Conservation (phyloP, 306 rosid species). For the Begonia masoniana region DNA sequence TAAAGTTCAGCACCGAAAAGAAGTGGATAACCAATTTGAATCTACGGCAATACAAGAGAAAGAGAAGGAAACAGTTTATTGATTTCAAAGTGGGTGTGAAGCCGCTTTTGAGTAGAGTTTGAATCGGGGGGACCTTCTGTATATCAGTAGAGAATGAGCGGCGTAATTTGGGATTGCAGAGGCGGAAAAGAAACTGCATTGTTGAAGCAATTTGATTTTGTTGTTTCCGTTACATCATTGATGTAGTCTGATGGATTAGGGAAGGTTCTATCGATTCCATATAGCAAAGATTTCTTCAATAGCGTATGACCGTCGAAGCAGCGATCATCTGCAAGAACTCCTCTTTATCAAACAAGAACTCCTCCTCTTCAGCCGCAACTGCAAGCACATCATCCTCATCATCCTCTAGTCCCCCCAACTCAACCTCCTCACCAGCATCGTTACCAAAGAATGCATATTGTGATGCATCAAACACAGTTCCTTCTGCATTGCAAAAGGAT, state of each 20-base stretch:
- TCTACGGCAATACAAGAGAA: constrained; percentile 40
- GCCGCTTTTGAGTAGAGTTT: constrained; percentile 47
- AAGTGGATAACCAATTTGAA: constrained; percentile 32
- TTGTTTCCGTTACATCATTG: too few relatives aligned
- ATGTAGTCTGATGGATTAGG: too few relatives aligned
- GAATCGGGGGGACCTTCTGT: constrained; percentile 17
- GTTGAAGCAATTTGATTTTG: too few relatives aligned
- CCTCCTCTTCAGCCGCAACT: constrained; percentile 65
- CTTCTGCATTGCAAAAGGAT: constrained; percentile 22
- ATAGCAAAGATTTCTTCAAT: too few relatives aligned
- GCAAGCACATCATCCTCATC: constrained; percentile 27
- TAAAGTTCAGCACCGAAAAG: constrained; percentile 32
- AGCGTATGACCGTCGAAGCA: too few relatives aligned
- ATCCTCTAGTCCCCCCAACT: constrained; percentile 80
- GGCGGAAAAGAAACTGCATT: constrained; percentile 6
- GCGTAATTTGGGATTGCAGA: constrained; percentile 2
- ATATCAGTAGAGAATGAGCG: constrained; percentile 1
- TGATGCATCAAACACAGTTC: constrained; percentile 67
- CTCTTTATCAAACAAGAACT: constrained; percentile 54
- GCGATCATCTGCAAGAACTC: constrained; percentile 4
- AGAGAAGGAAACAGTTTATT: constrained; percentile 35
- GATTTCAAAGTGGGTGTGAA: constrained; percentile 52
- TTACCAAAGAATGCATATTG: constrained; percentile 88
- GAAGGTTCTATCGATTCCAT: too few relatives aligned
- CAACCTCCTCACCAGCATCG: constrained; percentile 63